These are phyloP conservation scores for Lipomyces spencermartinsiae DNA, from an alignment of 805 yeast species.

Conservation along the genomic window DNA sequence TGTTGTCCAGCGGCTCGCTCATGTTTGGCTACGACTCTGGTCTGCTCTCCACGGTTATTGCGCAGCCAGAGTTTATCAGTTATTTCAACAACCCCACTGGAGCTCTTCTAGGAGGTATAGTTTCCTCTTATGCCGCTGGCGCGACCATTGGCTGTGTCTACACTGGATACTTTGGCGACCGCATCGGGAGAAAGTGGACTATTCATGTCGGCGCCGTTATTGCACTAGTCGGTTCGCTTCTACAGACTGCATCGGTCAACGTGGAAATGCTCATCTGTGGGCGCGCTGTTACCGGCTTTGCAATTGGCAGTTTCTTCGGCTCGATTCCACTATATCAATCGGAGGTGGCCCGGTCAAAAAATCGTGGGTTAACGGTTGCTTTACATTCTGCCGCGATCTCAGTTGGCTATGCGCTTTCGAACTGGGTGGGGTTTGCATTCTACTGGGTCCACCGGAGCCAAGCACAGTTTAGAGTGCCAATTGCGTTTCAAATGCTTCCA, in stretches of 20 bases:
- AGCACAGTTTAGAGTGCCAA: slow-evolving; percentile 64
- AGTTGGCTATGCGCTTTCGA: slow-evolving; percentile 68
- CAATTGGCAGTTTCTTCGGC: slow-evolving; percentile 1
- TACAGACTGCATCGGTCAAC: neutral
- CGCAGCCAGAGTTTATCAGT: slow-evolving; percentile 49
- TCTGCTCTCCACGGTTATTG: slow-evolving; percentile 72
- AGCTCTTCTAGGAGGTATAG: slow-evolving; percentile 54
- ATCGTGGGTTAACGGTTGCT: neutral
- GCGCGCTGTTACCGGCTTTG: neutral
- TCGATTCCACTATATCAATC: slow-evolving; percentile 1
- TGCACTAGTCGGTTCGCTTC: neutral
- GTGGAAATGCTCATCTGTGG: neutral
- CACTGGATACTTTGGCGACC: slow-evolving; percentile 6
- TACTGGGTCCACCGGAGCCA: slow-evolving; percentile 56
- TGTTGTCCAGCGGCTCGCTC: slow-evolving; percentile 41
- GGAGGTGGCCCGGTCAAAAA: neutral
- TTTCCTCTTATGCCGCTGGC: slow-evolving; percentile 43
- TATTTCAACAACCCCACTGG: slow-evolving; percentile 54
- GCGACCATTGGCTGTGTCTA: slow-evolving; percentile 8
- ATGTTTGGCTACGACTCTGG: slow-evolving; percentile 72
- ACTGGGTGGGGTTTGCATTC: slow-evolving; percentile 62
- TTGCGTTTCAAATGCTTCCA: slow-evolving; percentile 65
- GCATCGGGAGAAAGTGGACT: neutral
- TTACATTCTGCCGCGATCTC: slow-evolving; percentile 66
- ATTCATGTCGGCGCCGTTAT: neutral